Base-by-base conservation (phyloP, 306 rosid genomes). In the Prunus davidiana region DNA sequence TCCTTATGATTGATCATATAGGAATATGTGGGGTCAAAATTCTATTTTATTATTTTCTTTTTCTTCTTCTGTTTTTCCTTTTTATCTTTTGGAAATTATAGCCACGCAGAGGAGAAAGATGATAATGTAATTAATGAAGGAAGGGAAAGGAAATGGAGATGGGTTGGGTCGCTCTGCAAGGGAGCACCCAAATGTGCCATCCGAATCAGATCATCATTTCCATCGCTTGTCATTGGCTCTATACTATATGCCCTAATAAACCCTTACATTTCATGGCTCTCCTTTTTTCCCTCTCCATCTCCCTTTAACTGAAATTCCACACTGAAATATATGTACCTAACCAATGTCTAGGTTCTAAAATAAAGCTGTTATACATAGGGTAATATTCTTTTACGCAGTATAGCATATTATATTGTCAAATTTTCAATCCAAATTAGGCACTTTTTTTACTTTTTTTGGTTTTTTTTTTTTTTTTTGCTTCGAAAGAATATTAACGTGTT, bases 181-280 rank as follows among this genome's bases (percentile, higher is more conserved):
- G 86, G 80, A 81, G 90, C 88, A 91, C 88, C 80, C 83, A 85
- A 49, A 65, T 79, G 55, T 91, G 95, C 86, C 76, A 80, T 91
- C 95, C 87, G 82, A 89, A 89, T 91, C 93, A 84, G 89, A 89
- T 87, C 84, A 85, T 73, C 87, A 89, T 85, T 82, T 89, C 75
- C 85, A 49, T 64, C 67, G 64, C 72, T 56, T 83, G 12, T 86
- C 85, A 80, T 88, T 90, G 96, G 87, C 41, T 61, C 66, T 80
- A 56, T 54, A 14, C 46, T 34, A 60, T 55, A 20, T 14, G 43
- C 12, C 51, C 57, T 27, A 38, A 38, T 19, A 55, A 54, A 69
- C 69, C 84, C 79, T 78, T 68, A 71, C 57, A 76, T 82, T 81
- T 87, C 24, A 47, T 69, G 73, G 67, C 30, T 46, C 14, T 41